A percentile compares a stretch with the other conserved stretches of the same genome.
phyloP scores from a whole-genome alignment of 1,139 yeast genomes.

The Yarrowia galli region DNA sequence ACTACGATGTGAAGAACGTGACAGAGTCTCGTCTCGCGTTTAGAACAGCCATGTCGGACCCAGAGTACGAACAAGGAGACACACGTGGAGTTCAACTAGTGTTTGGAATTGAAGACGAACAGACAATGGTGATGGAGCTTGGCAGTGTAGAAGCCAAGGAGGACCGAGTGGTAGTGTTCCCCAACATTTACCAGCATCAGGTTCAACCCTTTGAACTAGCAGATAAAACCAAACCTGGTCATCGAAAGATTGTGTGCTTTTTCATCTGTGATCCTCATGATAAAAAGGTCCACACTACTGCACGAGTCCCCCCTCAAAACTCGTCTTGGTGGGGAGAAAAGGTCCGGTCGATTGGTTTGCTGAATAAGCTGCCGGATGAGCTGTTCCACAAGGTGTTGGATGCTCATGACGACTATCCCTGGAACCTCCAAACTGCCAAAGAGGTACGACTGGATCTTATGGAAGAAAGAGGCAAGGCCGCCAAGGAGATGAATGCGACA shows the following conservation, averaged over 20 bases:
- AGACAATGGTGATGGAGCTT: conserved; percentile 45
- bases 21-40: conserved; percentile 53
- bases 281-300: conserved; percentile 49
- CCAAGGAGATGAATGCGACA: conserved; percentile 2
- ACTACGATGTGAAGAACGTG: conserved; percentile 56
- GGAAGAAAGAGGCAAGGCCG: conserved; percentile 50
- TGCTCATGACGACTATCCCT: conserved; percentile 43
- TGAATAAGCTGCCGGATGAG: conserved; percentile 42
- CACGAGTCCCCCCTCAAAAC: conserved; percentile 56
- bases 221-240: conserved; percentile 54
- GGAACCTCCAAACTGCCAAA: conserved; percentile 49
- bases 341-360: conserved; percentile 3
- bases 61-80: conserved; percentile 55
- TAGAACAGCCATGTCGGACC: conserved; percentile 51
- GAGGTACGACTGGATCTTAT: conserved; percentile 50
- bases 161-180: conserved; percentile 53
- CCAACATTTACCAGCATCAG: conserved; percentile 55
- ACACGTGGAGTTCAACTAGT: conserved; percentile 46
- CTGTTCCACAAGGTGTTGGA: conserved; percentile 41
- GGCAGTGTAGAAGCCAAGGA: conserved; percentile 50
- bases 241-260: conserved; percentile 55
- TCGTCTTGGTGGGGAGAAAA: conserved; percentile 53
- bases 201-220: conserved; percentile 54
- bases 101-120: conserved; percentile 52
- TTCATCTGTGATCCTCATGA: conserved; percentile 56